These are phyloP conservation scores for Aspergillus floridensis DNA, from an alignment of 2,329 filamentous ascomycete species.

Conservation along the genomic window DNA sequence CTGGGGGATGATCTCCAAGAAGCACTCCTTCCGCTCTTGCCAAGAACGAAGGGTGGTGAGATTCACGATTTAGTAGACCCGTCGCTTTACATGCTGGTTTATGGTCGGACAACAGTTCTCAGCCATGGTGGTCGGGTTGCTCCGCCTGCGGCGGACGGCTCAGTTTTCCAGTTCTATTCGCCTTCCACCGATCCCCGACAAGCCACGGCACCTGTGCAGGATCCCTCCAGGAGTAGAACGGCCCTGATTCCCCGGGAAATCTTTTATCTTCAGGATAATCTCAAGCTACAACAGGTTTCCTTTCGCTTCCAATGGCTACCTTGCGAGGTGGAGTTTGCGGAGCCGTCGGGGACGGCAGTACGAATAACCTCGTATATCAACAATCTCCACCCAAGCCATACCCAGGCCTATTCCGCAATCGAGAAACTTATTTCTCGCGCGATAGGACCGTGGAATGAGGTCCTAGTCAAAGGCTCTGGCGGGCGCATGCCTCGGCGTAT, in stretches of 20 bases:
- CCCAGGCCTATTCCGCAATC: neutral
- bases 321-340: neutral
- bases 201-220: too few species aligned
- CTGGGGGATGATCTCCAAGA: neutral
- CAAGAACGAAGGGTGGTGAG: neutral
- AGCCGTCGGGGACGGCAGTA: constrained; percentile 2
- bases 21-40: neutral
- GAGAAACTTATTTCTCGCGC: neutral
- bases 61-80: neutral
- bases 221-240: too few species aligned
- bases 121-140: neutral
- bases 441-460: neutral
- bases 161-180: too few species aligned
- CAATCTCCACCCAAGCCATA: neutral
- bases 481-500: constrained; percentile 1
- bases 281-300: neutral
- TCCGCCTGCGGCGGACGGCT: neutral
- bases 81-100: neutral
- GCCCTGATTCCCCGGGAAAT: too few species aligned
- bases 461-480: neutral
- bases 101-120: neutral
- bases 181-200: too few species aligned
- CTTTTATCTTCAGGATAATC: too few species aligned
- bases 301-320: neutral
- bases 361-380: neutral